A percentile compares a stretch with the other conserved stretches of the same genome.
Evolutionary conservation across 371 early-diverging fungal genomes (phyloP).

Genomic region (Globomyces sp.): DNA sequence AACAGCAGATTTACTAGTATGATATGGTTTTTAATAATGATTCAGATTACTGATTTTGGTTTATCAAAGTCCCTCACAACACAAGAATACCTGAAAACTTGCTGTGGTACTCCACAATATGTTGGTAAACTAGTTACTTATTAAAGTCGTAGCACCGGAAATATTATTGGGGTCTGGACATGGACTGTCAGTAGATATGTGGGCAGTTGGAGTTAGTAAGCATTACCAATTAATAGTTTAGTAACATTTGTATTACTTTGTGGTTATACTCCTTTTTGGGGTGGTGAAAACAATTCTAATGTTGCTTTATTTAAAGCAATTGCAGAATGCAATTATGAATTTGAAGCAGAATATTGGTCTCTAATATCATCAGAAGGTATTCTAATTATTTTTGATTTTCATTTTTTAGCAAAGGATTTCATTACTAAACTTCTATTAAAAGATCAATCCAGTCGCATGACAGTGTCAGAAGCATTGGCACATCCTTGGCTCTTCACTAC

Average conservation of each 20-base stretch:
- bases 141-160: constrained; percentile 64
- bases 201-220: constrained; percentile 50
- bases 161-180: constrained; percentile 67
- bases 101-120: constrained; percentile 66
- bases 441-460: constrained; percentile 65
- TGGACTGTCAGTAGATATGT: constrained; percentile 79
- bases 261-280: constrained; percentile 50
- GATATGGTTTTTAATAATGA: too few relatives aligned
- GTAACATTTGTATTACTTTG: constrained; percentile 29
- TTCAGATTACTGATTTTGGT: constrained; percentile 43
- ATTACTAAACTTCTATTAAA: constrained; percentile 68
- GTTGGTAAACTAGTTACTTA: constrained; percentile 18
- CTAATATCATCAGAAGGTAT: constrained; percentile 24
- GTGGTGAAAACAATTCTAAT: constrained; percentile 29
- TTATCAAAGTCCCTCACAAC: constrained; percentile 37
- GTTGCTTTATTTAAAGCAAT: constrained; percentile 56
- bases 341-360: constrained; percentile 74
- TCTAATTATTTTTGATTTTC: too few relatives aligned
- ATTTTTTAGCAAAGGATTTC: constrained; percentile 75
- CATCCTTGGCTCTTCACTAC: constrained; percentile 67
- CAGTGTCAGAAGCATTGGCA: constrained; percentile 68
- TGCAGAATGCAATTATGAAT: constrained; percentile 69
- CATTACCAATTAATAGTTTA: too few relatives aligned
- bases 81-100: constrained; percentile 67
- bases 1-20: constrained; percentile 44